These are phyloP conservation scores for Trichoderma sp. DNA, from an alignment of 2,329 filamentous ascomycete genomes.

Conservation along the genomic window DNA sequence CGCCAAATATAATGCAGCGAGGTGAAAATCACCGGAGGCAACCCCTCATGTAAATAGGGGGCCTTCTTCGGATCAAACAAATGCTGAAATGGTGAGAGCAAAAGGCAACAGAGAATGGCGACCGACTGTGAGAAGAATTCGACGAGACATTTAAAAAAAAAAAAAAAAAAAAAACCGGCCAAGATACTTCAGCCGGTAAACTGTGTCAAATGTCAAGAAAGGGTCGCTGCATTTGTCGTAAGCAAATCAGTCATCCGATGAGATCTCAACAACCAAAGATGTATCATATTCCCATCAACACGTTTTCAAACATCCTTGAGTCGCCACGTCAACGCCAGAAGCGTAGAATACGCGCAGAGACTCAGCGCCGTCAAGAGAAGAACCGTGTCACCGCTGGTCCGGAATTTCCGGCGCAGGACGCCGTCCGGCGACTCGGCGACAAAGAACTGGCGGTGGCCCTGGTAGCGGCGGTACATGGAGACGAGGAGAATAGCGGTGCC, in stretches of 20 bases:
- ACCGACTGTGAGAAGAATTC: not conserved
- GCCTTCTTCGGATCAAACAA: not conserved
- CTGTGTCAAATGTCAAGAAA: not conserved
- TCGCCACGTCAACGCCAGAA: conserved; percentile 56
- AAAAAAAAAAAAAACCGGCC: not conserved
- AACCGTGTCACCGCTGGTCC: conserved; percentile 63
- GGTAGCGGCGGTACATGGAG: conserved; percentile 79
- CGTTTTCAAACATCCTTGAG: conserved; percentile 32
- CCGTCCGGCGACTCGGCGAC: conserved; percentile 40
- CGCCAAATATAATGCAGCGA: not conserved
- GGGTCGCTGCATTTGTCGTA: not conserved
- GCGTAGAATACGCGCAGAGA: conserved; percentile 54
- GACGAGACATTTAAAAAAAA: not conserved
- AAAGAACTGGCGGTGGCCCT: conserved; percentile 95
- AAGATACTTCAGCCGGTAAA: not conserved
- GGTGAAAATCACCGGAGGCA: not conserved
- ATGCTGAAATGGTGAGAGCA: not conserved
- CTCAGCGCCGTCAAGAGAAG: conserved; percentile 56
- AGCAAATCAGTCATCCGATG: not conserved
- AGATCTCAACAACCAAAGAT: not conserved
- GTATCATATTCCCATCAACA: not conserved
- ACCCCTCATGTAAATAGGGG: not conserved
- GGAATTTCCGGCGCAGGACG: conserved; percentile 51
- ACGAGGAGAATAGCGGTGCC: conserved; percentile 81
- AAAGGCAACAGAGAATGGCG: not conserved